Evolutionary conservation across 768 basidiomycete genomes (phyloP).

Genomic region (Amanita molliuscula): DNA sequence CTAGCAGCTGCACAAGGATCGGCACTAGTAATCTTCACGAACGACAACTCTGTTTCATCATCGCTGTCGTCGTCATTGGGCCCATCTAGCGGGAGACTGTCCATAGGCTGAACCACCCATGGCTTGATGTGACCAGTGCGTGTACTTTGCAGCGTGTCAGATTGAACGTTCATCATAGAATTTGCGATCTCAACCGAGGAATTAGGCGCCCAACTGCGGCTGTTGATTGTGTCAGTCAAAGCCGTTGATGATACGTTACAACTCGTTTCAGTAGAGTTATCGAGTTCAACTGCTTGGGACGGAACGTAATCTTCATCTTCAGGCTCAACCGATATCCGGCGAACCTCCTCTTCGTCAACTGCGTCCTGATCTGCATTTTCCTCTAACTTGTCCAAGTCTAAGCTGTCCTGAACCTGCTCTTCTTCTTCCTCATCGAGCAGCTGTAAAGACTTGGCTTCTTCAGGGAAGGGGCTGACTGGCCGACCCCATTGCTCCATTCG

Average conservation of each 20-base stretch:
- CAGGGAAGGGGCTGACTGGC: conserved; percentile 60
- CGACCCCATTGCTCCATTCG: conserved; percentile 55
- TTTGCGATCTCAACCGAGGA: background rate
- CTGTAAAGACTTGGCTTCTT: conserved; percentile 12
- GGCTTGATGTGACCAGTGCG: background rate
- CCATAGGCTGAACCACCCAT: too few relatives aligned
- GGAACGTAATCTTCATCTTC: conserved; percentile 4
- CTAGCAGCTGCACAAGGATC: conserved; percentile 83
- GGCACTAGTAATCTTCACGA: conserved; percentile 77
- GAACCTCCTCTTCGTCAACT: conserved; percentile 19
- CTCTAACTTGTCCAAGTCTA: background rate
- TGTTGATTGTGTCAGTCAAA: background rate
- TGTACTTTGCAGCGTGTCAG: background rate
- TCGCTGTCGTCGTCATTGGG: conserved; percentile 16
- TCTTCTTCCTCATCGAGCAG: conserved; percentile 14
- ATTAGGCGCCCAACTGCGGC: background rate
- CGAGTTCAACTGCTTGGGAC: conserved; percentile 2
- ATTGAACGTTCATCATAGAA: background rate
- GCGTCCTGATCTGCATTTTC: background rate
- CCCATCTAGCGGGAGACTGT: background rate
- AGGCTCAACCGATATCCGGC: conserved; percentile 16
- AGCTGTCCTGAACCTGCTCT: background rate
- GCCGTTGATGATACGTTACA: background rate
- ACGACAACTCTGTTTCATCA: conserved; percentile 34
- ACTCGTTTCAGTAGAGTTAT: background rate